Percentiles rank a stretch among this genome's conserved stretches.
phyloP scores from a whole-genome alignment of 2,329 filamentous ascomycete genomes.

The Neofusicoccum parvum region DNA sequence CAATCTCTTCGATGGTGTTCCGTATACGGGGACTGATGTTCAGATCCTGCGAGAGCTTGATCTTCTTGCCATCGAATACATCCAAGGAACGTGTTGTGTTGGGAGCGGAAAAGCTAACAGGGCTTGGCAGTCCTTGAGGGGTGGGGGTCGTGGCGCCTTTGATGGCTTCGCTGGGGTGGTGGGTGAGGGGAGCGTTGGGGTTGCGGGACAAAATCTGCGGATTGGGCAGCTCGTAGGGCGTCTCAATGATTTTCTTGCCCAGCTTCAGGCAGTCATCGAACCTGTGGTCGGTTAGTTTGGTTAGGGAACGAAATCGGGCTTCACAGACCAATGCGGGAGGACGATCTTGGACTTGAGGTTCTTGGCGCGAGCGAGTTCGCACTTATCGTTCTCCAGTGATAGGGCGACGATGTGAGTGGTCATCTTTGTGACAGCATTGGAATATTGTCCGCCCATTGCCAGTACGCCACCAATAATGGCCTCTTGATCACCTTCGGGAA shows the following conservation, averaged over 20 bases:
- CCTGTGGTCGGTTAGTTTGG: constrained; percentile 53
- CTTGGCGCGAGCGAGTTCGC: constrained; percentile 63
- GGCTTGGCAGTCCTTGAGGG: constrained; percentile 42
- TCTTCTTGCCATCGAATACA: constrained; percentile 75
- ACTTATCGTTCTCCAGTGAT: constrained; percentile 73
- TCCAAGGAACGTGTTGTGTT: constrained; percentile 36
- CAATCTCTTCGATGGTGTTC: constrained; percentile 69
- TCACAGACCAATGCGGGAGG: constrained; percentile 80
- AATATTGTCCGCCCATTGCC: constrained; percentile 84
- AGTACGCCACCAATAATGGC: constrained; percentile 87
- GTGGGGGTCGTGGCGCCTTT: constrained; percentile 65
- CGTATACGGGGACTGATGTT: constrained; percentile 67
- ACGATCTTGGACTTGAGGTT: constrained; percentile 77
- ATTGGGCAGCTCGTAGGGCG: constrained; percentile 81
- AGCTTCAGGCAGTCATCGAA: constrained; percentile 96
- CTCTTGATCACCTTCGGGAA: constrained; percentile 85
- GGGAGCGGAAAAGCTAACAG: constrained; percentile 1
- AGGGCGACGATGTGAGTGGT: constrained; percentile 91
- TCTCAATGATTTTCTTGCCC: constrained; percentile 85
- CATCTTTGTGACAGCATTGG: constrained; percentile 67
- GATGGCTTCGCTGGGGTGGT: constrained; percentile 50
- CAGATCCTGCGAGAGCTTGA: constrained; percentile 78
- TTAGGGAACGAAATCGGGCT: neutral
- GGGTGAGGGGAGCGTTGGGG: constrained; percentile 27
- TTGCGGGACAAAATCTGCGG: constrained; percentile 68